Conservation (phyloP, 2,329 filamentous ascomycete genomes). For the Pseudogymnoascus sp. region DNA sequence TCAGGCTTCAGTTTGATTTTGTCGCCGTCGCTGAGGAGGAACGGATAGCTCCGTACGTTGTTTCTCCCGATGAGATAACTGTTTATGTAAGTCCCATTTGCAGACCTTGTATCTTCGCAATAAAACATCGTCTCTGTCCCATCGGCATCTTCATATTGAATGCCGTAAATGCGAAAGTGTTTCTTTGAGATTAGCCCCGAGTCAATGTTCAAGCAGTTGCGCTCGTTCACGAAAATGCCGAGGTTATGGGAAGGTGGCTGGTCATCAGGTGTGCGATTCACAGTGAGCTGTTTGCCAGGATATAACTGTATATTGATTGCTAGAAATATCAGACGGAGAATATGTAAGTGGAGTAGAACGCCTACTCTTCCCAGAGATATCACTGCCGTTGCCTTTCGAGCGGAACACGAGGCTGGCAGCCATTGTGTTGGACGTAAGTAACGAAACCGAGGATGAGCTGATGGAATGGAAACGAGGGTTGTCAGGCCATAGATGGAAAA, state of each 20-base stretch:
- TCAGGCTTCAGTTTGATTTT: slow-evolving; percentile 33
- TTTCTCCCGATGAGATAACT: slow-evolving; percentile 36
- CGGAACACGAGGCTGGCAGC: not conserved
- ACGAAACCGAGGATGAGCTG: not conserved
- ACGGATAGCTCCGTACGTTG: slow-evolving; percentile 28
- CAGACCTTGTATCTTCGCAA: slow-evolving; percentile 46
- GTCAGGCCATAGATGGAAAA: not conserved
- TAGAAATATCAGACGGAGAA: not conserved
- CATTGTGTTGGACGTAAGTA: not conserved
- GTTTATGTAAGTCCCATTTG: slow-evolving; percentile 46
- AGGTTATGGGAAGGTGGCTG: not conserved
- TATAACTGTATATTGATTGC: not conserved
- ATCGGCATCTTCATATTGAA: slow-evolving; percentile 38
- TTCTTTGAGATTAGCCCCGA: slow-evolving; percentile 37
- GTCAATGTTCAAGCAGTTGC: not conserved
- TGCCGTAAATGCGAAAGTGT: slow-evolving; percentile 47
- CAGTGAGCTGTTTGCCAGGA: not conserved
- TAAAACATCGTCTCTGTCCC: slow-evolving; percentile 36
- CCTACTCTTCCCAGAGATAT: not conserved
- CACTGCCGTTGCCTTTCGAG: not conserved
- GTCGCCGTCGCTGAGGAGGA: slow-evolving; percentile 44
- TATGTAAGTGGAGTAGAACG: not conserved
- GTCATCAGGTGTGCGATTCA: not conserved
- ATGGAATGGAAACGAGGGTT: not conserved
- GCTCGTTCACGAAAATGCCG: not conserved